phyloP scores from a whole-genome alignment of 306 rosid species.

The Castanea sativa region DNA sequence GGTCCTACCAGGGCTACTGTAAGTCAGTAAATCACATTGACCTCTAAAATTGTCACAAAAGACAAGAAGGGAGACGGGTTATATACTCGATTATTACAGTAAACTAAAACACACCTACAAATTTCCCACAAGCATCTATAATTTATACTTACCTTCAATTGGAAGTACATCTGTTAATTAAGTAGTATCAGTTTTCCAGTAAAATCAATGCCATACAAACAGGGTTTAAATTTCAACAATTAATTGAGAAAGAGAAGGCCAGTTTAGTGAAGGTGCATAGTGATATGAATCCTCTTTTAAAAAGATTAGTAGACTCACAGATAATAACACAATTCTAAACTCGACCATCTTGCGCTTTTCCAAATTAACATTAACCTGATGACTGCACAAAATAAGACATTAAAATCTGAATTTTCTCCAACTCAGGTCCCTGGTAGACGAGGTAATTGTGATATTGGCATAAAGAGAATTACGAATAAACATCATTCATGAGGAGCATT shows the following conservation, averaged over 20 bases:
- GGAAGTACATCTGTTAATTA: neutral
- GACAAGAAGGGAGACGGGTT: neutral
- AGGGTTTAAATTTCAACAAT: neutral
- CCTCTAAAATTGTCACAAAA: neutral
- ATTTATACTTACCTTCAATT: neutral
- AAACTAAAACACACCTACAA: neutral
- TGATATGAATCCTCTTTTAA: neutral
- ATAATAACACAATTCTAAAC: neutral
- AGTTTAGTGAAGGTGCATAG: neutral
- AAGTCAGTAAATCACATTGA: slow-evolving; percentile 8
- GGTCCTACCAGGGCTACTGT: neutral
- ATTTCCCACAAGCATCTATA: neutral
- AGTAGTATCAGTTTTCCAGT: neutral
- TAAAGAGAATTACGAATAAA: neutral
- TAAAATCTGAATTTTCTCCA: neutral
- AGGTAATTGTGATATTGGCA: neutral
- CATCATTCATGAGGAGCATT: neutral
- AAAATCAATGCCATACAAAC: neutral
- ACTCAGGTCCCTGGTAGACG: neutral
- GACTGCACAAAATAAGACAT: neutral
- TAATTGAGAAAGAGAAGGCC: neutral
- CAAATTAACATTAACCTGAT: neutral
- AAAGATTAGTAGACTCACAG: neutral
- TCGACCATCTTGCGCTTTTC: neutral
- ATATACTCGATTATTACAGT: too few relatives aligned